These are phyloP conservation scores for Silene coronaria DNA, from an alignment of 179 eudicot genomes.

Conservation along the genomic window DNA sequence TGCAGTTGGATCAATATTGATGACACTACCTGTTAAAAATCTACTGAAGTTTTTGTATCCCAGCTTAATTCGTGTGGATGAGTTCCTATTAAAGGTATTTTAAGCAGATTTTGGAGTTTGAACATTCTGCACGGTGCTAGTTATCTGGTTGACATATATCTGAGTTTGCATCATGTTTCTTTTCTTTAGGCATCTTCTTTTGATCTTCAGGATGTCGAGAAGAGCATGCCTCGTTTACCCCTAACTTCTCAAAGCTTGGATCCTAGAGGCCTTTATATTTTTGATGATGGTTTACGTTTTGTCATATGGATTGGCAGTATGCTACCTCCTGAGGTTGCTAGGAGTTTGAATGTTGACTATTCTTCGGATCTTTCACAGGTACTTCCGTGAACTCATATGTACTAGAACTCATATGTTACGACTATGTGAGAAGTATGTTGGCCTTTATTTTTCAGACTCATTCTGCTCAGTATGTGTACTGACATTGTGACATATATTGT, in stretches of 20 bases:
- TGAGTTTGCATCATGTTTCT: slow-evolving; percentile 9
- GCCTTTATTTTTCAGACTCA: not conserved
- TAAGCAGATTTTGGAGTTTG: slow-evolving; percentile 1
- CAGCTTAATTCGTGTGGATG: slow-evolving; percentile 72
- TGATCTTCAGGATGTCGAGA: slow-evolving; percentile 36
- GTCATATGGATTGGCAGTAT: slow-evolving; percentile 89
- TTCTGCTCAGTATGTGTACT: not conserved
- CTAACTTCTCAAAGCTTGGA: slow-evolving; percentile 80
- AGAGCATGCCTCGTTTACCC: slow-evolving; percentile 68
- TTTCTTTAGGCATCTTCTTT: slow-evolving; percentile 39
- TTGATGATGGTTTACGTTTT: slow-evolving; percentile 87
- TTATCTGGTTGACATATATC: slow-evolving; percentile 16
- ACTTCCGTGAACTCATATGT: slow-evolving; percentile 10
- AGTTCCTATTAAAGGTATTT: slow-evolving; percentile 57
- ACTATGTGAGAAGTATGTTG: not conserved
- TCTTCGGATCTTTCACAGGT: slow-evolving; percentile 73
- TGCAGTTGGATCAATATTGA: slow-evolving; percentile 82
- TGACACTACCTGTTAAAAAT: slow-evolving; percentile 78
- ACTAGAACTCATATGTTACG: not conserved
- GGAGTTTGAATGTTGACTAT: slow-evolving; percentile 62
- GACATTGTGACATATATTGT: not conserved
- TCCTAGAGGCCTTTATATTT: slow-evolving; percentile 75
- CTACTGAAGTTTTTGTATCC: slow-evolving; percentile 83
- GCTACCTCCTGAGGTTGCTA: slow-evolving; percentile 68
- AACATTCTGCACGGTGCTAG: slow-evolving; percentile 1